Conservation (phyloP, 495 filamentous ascomycete species). For the Xylaria telfairii region DNA sequence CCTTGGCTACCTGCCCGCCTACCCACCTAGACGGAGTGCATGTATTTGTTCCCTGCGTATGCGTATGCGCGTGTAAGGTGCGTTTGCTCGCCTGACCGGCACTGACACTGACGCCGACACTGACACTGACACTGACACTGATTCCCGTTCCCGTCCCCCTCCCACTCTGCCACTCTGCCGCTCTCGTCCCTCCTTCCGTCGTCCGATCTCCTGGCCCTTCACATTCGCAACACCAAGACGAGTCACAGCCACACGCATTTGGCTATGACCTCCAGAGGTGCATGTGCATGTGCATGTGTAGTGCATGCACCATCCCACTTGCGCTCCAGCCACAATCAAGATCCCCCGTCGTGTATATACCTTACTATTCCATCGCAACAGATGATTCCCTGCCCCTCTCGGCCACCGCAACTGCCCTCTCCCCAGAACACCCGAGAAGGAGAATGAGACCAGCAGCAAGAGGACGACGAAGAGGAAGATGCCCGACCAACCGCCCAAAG, state of each 20-base stretch:
- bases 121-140: too few species aligned
- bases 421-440: not conserved
- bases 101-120: too few species aligned
- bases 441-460: too few species aligned
- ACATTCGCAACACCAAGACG: conserved; percentile 2
- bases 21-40: not conserved
- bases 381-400: not conserved
- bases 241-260: not conserved
- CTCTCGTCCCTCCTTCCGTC: not conserved
- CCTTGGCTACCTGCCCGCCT: too few species aligned
- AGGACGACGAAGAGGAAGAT: conserved; percentile 20
- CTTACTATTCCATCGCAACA: not conserved
- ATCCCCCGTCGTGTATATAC: not conserved
- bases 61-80: not conserved
- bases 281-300: too few species aligned
- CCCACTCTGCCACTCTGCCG: not conserved
- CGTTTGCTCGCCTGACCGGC: too few species aligned
- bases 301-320: not conserved
- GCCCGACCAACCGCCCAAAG: conserved; percentile 23
- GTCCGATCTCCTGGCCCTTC: not conserved
- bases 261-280: too few species aligned
- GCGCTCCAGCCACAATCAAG: not conserved
- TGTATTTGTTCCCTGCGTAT: not conserved
- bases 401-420: not conserved
- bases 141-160: not conserved